Evolutionary conservation across 2,329 filamentous ascomycete genomes (phyloP), one percentile per base, ranked within the genome.

Genomic region (Fusarium devonianum): DNA sequence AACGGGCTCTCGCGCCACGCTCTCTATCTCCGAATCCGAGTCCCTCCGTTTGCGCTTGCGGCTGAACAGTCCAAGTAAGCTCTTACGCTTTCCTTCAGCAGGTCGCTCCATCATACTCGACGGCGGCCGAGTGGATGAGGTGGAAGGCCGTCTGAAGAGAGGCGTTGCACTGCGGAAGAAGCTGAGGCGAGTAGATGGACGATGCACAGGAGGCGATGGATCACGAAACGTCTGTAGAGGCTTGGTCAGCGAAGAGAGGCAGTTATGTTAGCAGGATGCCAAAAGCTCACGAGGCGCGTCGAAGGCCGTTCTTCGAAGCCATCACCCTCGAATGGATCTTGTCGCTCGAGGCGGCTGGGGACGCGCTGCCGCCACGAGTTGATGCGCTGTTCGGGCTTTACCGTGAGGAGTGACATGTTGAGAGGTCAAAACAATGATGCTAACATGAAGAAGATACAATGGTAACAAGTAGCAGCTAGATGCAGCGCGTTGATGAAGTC

Each of bases 321-420:
- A 36, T 73, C 70, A 7, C 66, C 65, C 9, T 56, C 60, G 33
- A 74, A 74, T 0, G 72, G 72, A 43, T 72, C 68, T 4, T 68
- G 62, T 16, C 71, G 62, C 12, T 73, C 70, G 7, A 70, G 49
- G 12, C 66, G 66, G 28, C 67, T 70, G 10, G 72, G 71, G 16
- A 74, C 67, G 10, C 66, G 67, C 19, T 62, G 58, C 4, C 71
- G 65, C 72, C 71, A 74, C 1, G 63, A 61, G 28, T 71, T 62
- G 41, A 73, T 66, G 26, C 49, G 56, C 23, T 64, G 49, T 7
- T 53, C 29, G 1, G 32, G 43, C 21, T 44, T 35, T 49, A 63
- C 49, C 4, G 22, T 43, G 17, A 33, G 13, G 8, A 39, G 21
- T 25, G 47, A 38, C 39, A 56, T 57, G 19, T 35, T 18, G 34